Evolutionary conservation across 148 eudicot genomes (phyloP).

Genomic region (Rhododendron mucronatum): DNA sequence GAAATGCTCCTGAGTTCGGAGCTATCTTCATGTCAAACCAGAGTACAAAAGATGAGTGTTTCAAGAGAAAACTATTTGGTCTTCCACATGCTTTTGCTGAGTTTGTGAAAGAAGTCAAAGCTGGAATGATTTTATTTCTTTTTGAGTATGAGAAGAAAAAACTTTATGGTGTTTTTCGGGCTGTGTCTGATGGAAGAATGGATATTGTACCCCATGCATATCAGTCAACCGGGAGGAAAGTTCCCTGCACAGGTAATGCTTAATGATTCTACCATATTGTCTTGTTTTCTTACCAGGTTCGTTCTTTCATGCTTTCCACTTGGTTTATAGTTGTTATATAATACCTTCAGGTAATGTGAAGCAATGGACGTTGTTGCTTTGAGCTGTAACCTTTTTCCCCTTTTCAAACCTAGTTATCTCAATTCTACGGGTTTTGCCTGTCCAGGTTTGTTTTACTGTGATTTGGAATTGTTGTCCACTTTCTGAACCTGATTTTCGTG

Average conservation of each 20-base stretch:
- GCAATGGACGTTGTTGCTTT: not conserved
- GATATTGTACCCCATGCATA: slow-evolving; percentile 24
- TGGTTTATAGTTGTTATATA: not conserved
- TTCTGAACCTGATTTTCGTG: slow-evolving; percentile 18
- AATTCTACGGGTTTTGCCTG: not conserved
- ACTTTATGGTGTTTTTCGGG: slow-evolving; percentile 34
- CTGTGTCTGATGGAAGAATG: slow-evolving; percentile 24
- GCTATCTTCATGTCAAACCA: slow-evolving; percentile 34
- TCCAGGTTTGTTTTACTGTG: slow-evolving; percentile 26
- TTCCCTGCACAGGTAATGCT: slow-evolving; percentile 31
- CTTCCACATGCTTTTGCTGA: slow-evolving; percentile 13
- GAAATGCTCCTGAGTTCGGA: slow-evolving; percentile 13
- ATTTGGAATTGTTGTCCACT: slow-evolving; percentile 27
- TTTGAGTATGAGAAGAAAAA: slow-evolving; percentile 22
- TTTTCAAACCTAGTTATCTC: not conserved
- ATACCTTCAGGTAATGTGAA: not conserved
- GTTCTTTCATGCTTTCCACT: not conserved
- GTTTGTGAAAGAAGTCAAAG: slow-evolving; percentile 26
- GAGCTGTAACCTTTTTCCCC: not conserved
- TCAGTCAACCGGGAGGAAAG: slow-evolving; percentile 9
- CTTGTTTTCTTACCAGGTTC: not conserved
- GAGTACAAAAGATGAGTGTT: slow-evolving; percentile 21
- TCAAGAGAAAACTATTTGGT: slow-evolving; percentile 25
- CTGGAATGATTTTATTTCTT: slow-evolving; percentile 32
- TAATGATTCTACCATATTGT: not conserved